Base-by-base conservation (phyloP, 768 basidiomycete species). In the Psilocybe cubensis region DNA sequence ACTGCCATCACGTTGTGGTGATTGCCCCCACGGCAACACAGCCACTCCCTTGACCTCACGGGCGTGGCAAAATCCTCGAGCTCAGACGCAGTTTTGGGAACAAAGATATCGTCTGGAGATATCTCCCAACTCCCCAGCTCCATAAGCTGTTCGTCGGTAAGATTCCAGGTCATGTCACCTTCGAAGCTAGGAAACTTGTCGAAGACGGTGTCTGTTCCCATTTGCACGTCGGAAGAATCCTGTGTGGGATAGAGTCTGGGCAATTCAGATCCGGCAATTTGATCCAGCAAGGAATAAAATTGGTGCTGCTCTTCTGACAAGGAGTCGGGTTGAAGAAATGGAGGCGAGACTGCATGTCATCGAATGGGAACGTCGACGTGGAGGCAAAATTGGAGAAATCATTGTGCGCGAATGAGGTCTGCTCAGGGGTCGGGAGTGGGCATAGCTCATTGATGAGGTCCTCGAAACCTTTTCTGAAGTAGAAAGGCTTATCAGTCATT, bases 1-100 rank as follows among this genome's bases (percentile, higher is more conserved):
- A n/a, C n/a, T n/a, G n/a, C n/a, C n/a, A n/a, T n/a, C n/a, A n/a
- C n/a, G n/a, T n/a, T n/a, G n/a, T n/a, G n/a, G n/a, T n/a, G n/a
- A n/a, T n/a, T n/a, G n/a, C n/a, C n/a, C n/a, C n/a, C n/a, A n/a
- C n/a, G n/a, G n/a, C n/a, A n/a, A n/a, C n/a, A n/a, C n/a, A n/a
- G n/a, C n/a, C n/a, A n/a, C n/a, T n/a, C n/a, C n/a, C n/a, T n/a
- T n/a, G n/a, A n/a, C n/a, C n/a, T n/a, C n/a, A n/a, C n/a, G n/a
- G n/a, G n/a, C n/a, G 48, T 44, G 23, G 51, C 20, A 25, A 57
- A 49, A 27, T 27, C 21, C 41, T 31, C 42, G n/a, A 57, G 28
- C 3, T 50, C 56, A 44, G 46, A 48, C 11, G 28, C 2, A n/a
- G 46, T 17, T 10, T 48, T 28, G 28, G 46, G 7, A 28, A 28